phyloP scores from a whole-genome alignment of 768 basidiomycete genomes.

The Kwoniella heveanensis region DNA sequence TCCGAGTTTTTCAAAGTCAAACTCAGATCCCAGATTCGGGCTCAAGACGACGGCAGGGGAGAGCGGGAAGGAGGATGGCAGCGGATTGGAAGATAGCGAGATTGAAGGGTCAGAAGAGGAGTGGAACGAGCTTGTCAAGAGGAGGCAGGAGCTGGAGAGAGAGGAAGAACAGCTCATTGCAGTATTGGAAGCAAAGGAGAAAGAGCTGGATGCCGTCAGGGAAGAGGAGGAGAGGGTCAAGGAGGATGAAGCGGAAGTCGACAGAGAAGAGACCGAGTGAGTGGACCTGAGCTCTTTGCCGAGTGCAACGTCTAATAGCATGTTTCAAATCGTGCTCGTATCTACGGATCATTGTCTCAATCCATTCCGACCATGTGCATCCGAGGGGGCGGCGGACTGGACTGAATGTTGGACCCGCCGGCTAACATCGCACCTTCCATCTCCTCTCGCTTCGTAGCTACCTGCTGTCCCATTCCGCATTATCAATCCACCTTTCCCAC shows the following conservation, averaged over 20 bases:
- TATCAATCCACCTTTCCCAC: slow-evolving; percentile 18
- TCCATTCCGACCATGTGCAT: too few species aligned
- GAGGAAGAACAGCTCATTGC: slow-evolving; percentile 72
- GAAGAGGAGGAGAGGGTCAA: slow-evolving; percentile 80
- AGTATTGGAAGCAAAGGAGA: slow-evolving; percentile 70
- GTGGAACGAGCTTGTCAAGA: slow-evolving; percentile 60
- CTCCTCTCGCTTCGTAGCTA: slow-evolving; percentile 33
- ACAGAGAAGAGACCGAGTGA: slow-evolving; percentile 54
- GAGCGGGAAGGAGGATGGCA: slow-evolving; percentile 57
- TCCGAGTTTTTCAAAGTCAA: slow-evolving; percentile 62
- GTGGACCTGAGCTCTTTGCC: slow-evolving; percentile 15
- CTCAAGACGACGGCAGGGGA: slow-evolving; percentile 64
- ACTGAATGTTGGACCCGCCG: too few species aligned
- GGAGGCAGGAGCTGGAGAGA: slow-evolving; percentile 70
- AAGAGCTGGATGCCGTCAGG: slow-evolving; percentile 76
- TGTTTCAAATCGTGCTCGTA: too few species aligned
- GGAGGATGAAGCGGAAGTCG: slow-evolving; percentile 73
- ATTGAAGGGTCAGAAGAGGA: slow-evolving; percentile 44
- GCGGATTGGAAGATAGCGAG: slow-evolving; percentile 38
- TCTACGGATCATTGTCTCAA: slow-evolving; percentile 59
- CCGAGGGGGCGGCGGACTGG: too few species aligned
- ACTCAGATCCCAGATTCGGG: slow-evolving; percentile 59
- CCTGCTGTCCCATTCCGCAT: slow-evolving; percentile 31
- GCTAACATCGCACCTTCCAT: too few species aligned
- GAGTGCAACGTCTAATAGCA: slow-evolving; percentile 20